phyloP scores from a whole-genome alignment of 1,284 basidiomycete genomes.

The Ustilago lituana region DNA sequence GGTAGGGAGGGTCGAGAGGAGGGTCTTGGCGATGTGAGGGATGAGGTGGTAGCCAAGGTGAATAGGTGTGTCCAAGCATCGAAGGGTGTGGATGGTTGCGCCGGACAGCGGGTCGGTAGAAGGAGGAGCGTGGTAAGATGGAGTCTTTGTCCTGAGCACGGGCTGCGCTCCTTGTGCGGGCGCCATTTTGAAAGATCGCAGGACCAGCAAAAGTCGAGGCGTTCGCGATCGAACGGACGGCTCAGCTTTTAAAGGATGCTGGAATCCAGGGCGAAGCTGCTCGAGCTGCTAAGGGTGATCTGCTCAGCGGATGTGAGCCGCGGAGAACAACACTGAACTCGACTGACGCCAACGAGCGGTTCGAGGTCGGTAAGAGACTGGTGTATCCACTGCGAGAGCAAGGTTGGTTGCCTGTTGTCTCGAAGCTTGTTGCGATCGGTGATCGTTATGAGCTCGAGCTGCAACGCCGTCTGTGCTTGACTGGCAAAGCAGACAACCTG shows the following conservation, averaged over 20 bases:
- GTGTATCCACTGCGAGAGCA: too few relatives aligned
- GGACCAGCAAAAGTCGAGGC: too few relatives aligned
- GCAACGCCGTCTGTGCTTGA: conserved; percentile 17
- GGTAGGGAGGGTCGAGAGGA: conserved; percentile 77
- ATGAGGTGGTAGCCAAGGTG: conserved; percentile 66
- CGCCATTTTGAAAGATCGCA: conserved; percentile 18
- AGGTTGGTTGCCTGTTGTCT: conserved; percentile 3
- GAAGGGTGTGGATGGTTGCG: conserved; percentile 59
- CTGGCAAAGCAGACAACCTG: conserved; percentile 10
- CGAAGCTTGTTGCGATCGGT: conserved; percentile 21
- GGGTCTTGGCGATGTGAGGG: conserved; percentile 73
- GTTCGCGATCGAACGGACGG: too few relatives aligned
- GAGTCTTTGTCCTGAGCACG: conserved; percentile 57
- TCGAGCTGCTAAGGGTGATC: background rate
- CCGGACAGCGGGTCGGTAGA: conserved; percentile 52
- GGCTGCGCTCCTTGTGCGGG: conserved; percentile 27
- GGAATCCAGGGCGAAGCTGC: background rate
- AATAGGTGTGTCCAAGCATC: conserved; percentile 61
- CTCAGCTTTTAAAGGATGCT: too few relatives aligned
- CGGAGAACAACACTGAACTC: background rate
- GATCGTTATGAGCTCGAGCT: conserved; percentile 19
- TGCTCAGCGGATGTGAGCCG: background rate
- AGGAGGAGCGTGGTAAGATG: conserved; percentile 65
- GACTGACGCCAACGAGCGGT: background rate
- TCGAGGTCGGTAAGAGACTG: background rate